Conservation (phyloP, 208 protist genomes). For the Leishmania amazonensis region DNA sequence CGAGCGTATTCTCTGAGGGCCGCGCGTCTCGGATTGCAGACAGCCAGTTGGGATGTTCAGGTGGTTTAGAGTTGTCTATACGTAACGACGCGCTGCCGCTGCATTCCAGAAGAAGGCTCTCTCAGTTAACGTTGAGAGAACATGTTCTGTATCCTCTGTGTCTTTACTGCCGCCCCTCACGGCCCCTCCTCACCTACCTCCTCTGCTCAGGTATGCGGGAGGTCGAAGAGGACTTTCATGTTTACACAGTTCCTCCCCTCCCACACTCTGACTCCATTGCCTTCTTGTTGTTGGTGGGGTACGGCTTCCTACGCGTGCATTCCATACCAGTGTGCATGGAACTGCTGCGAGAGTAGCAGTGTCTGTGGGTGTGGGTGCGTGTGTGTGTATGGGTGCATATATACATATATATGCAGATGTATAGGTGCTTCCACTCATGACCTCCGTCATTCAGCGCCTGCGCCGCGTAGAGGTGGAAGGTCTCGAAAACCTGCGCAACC, state of each 20-base stretch:
- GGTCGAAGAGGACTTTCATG: background rate
- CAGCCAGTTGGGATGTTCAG: background rate
- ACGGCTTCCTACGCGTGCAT: background rate
- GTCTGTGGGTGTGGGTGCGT: background rate
- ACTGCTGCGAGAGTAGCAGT: background rate
- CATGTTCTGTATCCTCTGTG: background rate
- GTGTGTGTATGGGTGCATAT: background rate
- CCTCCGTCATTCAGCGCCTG: conserved; percentile 16
- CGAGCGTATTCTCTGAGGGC: background rate
- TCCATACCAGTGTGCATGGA: background rate
- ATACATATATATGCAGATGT: background rate
- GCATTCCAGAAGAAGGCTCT: background rate
- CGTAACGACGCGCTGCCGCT: background rate
- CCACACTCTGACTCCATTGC: background rate
- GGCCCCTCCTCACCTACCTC: background rate
- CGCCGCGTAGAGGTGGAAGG: conserved; percentile 37
- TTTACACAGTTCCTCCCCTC: background rate
- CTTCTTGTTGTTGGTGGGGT: background rate
- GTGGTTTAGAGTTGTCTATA: background rate
- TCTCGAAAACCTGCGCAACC: conserved; percentile 45
- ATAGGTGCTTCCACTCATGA: background rate
- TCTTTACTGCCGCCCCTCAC: background rate
- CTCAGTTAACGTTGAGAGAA: background rate
- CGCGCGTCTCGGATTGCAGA: background rate
- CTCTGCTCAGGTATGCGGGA: background rate